Base-by-base conservation (phyloP, 1,284 basidiomycete species). In the Apiotrichum porosum region DNA sequence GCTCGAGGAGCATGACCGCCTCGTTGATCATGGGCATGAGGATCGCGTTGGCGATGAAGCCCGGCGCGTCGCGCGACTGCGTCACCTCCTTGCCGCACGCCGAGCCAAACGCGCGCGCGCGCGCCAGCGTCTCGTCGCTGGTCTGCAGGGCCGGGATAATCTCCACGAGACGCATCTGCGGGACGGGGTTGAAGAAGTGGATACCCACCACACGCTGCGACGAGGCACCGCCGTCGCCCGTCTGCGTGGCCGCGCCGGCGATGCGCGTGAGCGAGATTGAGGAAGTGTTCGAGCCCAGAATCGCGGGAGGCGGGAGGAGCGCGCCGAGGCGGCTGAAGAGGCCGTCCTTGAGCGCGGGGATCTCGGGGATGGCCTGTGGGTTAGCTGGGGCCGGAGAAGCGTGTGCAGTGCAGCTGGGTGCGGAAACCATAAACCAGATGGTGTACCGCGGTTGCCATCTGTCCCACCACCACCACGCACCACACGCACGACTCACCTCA, bases 141-240 rank as follows among this genome's bases (percentile, higher is more conserved):
- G 93, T 97, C 81, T 97, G 94, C 4, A 95, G 79, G 3, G 86
- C 92, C 3, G 92, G 84, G 47, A 97, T 94, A 17, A 97, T 76
- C 70, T 97, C 93, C 19, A 91, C 88, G 5, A 94, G 77, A 41
- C 35, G 61, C 90, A 95, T 95, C 33, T 92, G 86, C 5, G 88
- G 88, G 3, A 93, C 90, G 4, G 92, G 92, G 68, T 97, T 95
- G 77, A 97, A 95, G 76, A 93, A 95, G 73, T 95, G 92, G 36
- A 94, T 75, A 13, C 90, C 51, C 39, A 53, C 55, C 31, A 53
- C 51, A n/a, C 67, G 51, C 40, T 51, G 30, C n/a, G 35, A 24
- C 37, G 40, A 47, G 37, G 42, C 46, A 43, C 81, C 53, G 18
- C 19, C 22, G 49, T 55, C 53, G 28, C 50, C 53, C 2, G 49